A percentile compares a stretch with the other conserved stretches of the same genome.
Evolutionary conservation across 495 filamentous ascomycete species (phyloP).

Genomic region (Delitschia confertaspora): DNA sequence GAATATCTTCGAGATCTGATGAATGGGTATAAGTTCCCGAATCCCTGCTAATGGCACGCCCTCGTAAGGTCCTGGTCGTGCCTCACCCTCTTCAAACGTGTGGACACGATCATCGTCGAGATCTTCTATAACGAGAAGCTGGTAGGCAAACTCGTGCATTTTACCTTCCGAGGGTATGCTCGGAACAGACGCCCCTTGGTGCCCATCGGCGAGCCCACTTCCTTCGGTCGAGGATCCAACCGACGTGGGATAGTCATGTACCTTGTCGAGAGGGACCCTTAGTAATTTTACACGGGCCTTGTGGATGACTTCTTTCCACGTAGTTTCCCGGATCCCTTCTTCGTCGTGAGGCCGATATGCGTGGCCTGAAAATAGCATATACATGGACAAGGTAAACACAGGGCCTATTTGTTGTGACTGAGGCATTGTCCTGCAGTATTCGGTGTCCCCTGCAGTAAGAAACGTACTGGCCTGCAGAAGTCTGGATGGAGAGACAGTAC

Average conservation of each 20-base stretch:
- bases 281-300: conserved; percentile 79
- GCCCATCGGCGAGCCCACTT: background rate
- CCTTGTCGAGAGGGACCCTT: conserved; percentile 39
- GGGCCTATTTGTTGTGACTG: conserved; percentile 77
- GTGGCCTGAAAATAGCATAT: conserved; percentile 92
- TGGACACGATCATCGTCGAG: conserved; percentile 86
- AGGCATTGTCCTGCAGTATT: conserved; percentile 58
- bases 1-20: conserved; percentile 92
- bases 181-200: no score
- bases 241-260: conserved; percentile 35
- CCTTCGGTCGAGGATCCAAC: conserved; percentile 1
- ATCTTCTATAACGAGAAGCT: conserved; percentile 84
- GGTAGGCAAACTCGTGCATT: conserved; percentile 73
- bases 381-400: conserved; percentile 79
- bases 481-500: conserved; percentile 82
- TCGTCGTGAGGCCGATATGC: conserved; percentile 51
- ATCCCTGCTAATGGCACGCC: conserved; percentile 68
- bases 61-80: conserved; percentile 56
- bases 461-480: conserved; percentile 91
- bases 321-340: conserved; percentile 59
- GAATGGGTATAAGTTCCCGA: conserved; percentile 73
- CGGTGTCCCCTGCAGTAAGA: conserved; percentile 77
- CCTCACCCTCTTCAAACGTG: conserved; percentile 58
- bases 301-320: conserved; percentile 97
- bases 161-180: conserved; percentile 45